Evolutionary conservation across 495 filamentous ascomycete genomes (phyloP).

Genomic region (Tuber brumale): DNA sequence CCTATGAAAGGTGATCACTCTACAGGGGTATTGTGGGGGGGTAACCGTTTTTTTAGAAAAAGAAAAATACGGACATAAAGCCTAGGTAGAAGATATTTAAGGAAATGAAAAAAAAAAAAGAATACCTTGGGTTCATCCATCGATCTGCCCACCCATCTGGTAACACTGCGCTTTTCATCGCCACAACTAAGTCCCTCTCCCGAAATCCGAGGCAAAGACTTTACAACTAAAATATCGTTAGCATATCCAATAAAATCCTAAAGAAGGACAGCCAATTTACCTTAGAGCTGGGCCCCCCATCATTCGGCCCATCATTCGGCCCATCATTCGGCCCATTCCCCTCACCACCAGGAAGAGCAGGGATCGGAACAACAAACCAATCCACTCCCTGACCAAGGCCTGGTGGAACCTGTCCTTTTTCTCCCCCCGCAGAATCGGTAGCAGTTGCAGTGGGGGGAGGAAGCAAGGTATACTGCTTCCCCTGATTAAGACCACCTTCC

Average conservation of each 20-base stretch:
- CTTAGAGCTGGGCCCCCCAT: not conserved
- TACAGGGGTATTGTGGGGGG: no score
- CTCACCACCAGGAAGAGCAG: not conserved
- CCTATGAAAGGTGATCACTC: no score
- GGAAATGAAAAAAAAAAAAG: not conserved
- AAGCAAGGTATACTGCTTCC: not conserved
- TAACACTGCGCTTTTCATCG: not conserved
- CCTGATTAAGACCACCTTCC: not conserved
- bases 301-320: not conserved
- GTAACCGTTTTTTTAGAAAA: no score
- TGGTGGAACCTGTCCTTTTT: not conserved
- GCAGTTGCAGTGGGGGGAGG: not conserved
- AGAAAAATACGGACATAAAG: not conserved
- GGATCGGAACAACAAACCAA: slow-evolving; percentile 2
- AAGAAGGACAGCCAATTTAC: not conserved
- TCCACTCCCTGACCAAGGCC: not conserved
- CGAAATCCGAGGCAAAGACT: not conserved
- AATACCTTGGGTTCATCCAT: not conserved
- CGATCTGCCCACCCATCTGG: not conserved
- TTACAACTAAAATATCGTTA: not conserved
- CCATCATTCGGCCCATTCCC: not conserved
- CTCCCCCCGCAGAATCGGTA: not conserved
- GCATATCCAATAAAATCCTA: not conserved
- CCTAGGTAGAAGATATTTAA: not conserved
- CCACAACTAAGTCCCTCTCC: not conserved